These are phyloP conservation scores for Arabis hirsuta DNA, from an alignment of 345 rosid genomes.

Conservation along the genomic window DNA sequence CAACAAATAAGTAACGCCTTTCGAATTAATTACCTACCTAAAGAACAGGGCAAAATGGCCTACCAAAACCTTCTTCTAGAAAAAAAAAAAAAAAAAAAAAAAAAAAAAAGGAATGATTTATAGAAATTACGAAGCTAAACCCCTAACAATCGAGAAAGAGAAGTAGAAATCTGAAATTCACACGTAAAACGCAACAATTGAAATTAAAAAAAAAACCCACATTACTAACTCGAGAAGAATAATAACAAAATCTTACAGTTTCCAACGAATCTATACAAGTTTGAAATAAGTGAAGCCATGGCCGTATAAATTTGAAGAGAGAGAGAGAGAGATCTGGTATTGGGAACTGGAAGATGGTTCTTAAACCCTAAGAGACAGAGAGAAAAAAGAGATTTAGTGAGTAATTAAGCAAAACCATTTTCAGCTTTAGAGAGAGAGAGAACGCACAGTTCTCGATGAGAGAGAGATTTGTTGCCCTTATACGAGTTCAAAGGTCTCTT, in stretches of 20 bases:
- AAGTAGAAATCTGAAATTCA: not conserved
- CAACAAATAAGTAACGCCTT: not conserved
- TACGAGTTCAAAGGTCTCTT: conserved; percentile 34
- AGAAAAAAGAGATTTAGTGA: conserved; percentile 25
- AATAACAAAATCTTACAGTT: conserved; percentile 13
- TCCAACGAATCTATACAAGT: conserved; percentile 29
- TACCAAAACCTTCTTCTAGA: not conserved
- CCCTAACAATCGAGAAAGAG: conserved; percentile 10
- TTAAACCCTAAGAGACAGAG: conserved; percentile 34
- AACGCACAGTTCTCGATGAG: conserved; percentile 32
- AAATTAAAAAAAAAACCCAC: conserved; percentile 4
- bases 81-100: too few species aligned
- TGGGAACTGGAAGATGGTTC: conserved; percentile 12
- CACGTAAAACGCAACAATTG: not conserved
- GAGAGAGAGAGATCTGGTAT: not conserved
- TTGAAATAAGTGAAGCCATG: conserved; percentile 36
- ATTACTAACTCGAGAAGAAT: not conserved
- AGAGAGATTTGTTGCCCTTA: conserved; percentile 37
- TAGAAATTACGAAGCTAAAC: not conserved
- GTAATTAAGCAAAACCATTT: conserved; percentile 10
- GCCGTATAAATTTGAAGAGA: not conserved
- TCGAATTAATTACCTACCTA: not conserved
- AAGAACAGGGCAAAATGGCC: conserved; percentile 15
- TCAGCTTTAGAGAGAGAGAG: conserved; percentile 13
- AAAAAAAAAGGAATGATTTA: not conserved